phyloP scores from a whole-genome alignment of 2,329 filamentous ascomycete genomes.

The Phialocephala subalpina region DNA sequence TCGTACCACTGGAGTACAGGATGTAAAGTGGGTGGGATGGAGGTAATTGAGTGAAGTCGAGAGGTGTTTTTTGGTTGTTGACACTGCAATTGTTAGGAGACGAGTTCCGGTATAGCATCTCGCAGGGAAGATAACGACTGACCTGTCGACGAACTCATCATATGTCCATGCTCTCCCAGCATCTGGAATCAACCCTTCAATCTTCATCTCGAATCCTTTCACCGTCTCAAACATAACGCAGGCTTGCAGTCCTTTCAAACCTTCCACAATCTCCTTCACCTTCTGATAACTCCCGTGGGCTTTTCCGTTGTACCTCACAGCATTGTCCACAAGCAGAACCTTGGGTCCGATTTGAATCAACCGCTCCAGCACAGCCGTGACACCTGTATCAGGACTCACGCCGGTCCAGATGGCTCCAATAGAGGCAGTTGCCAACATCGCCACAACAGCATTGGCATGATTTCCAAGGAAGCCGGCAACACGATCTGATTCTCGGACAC shows the following conservation, averaged over 20 bases:
- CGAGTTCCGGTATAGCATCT: background rate
- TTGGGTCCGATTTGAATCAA: conserved; percentile 86
- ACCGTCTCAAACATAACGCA: conserved; percentile 81
- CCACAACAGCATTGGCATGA: conserved; percentile 84
- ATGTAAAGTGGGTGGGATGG: conserved; percentile 94
- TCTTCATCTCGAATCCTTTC: conserved; percentile 41
- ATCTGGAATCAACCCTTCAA: conserved; percentile 29
- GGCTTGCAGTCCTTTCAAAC: conserved; percentile 67
- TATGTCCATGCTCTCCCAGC: conserved; percentile 50
- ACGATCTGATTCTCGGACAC: conserved; percentile 63
- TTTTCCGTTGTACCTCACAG: conserved; percentile 90
- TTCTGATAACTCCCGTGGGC: conserved; percentile 83
- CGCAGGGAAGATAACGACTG: conserved; percentile 8
- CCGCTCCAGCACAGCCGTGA: conserved; percentile 88
- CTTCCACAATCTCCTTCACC: conserved; percentile 76
- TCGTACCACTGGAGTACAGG: conserved; percentile 92
- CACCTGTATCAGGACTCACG: conserved; percentile 90
- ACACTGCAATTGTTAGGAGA: conserved; percentile 41
- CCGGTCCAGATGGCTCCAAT: conserved; percentile 93
- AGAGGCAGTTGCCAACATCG: conserved; percentile 84
- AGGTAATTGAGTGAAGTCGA: conserved; percentile 78
- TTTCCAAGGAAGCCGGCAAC: conserved; percentile 87
- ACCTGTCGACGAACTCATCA: conserved; percentile 51
- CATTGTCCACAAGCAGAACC: conserved; percentile 87
- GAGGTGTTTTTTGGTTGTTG: conserved; percentile 45